Conservation (phyloP, 352 stramenopile genomes). For the Globisporangium cederbergense region DNA sequence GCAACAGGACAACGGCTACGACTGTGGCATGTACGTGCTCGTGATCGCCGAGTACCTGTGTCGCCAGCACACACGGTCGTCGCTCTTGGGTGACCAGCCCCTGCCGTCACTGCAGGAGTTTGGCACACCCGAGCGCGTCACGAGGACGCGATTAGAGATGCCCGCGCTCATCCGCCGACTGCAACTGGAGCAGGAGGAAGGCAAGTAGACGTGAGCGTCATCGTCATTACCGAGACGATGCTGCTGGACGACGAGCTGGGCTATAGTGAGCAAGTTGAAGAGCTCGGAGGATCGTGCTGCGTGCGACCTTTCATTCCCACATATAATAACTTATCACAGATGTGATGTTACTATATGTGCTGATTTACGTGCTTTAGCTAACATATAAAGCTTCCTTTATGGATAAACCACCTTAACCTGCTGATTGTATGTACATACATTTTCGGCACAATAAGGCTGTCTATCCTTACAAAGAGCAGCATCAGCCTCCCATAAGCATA, state of each 20-base stretch:
- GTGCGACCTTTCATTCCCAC: not conserved
- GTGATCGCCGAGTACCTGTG: slow-evolving; percentile 61
- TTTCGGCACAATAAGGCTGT: no score
- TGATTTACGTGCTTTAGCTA: no score
- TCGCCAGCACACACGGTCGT: slow-evolving; percentile 20
- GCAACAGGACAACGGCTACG: slow-evolving; percentile 77
- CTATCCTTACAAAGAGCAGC: no score
- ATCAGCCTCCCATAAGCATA: no score
- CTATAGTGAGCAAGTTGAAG: not conserved
- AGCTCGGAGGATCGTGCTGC: not conserved
- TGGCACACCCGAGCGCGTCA: slow-evolving; percentile 48
- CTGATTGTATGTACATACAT: no score
- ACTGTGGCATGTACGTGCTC: slow-evolving; percentile 83
- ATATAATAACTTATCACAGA: no score
- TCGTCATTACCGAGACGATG: not conserved
- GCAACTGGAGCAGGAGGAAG: slow-evolving; percentile 2
- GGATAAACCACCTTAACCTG: no score
- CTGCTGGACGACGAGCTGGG: not conserved
- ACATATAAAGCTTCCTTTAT: no score
- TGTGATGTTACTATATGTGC: no score
- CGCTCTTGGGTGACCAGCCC: not conserved
- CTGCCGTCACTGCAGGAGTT: slow-evolving; percentile 32
- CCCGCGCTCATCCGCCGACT: slow-evolving; percentile 35
- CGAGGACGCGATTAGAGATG: slow-evolving; percentile 43
- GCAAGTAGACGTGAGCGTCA: not conserved